These are phyloP conservation scores for Apophysomyces trapeziformis DNA, from an alignment of 371 early-diverging fungal species.

Conservation along the genomic window DNA sequence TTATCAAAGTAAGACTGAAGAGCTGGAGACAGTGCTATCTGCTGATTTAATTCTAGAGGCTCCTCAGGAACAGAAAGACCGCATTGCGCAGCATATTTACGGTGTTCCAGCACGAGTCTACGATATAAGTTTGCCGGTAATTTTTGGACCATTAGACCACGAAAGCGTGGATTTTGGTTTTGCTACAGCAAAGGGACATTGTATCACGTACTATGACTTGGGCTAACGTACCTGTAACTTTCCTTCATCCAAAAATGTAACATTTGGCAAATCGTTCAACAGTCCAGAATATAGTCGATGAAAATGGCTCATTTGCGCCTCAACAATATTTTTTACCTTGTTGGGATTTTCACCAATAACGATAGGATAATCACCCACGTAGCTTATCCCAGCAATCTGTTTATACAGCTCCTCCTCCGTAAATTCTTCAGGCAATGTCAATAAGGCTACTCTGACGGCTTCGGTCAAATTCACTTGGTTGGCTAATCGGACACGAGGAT, in stretches of 20 bases:
- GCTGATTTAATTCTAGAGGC: conserved; percentile 31
- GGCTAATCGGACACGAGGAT: conserved; percentile 80
- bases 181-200: conserved; percentile 34
- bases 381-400: conserved; percentile 83
- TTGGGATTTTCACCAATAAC: conserved; percentile 88
- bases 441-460: conserved; percentile 80
- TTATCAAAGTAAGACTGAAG: conserved; percentile 31
- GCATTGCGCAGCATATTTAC: conserved; percentile 19
- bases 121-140: conserved; percentile 60
- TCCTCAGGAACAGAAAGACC: conserved; percentile 31
- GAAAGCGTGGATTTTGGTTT: conserved; percentile 54
- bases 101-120: conserved; percentile 31
- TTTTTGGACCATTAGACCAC: conserved; percentile 62
- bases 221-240: conserved; percentile 39
- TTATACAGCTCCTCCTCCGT: conserved; percentile 78
- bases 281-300: conserved; percentile 77
- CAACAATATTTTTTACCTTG: conserved; percentile 90
- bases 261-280: conserved; percentile 74
- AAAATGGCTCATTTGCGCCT: conserved; percentile 75
- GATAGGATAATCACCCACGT: conserved; percentile 90
- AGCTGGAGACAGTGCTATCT: conserved; percentile 36
- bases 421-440: conserved; percentile 81
- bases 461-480: conserved; percentile 83
- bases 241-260: conserved; percentile 59
- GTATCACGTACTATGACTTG: background rate